Evolutionary conservation across 2,329 filamentous ascomycete species (phyloP).

Genomic region (Aspergillus transmontanensis): DNA sequence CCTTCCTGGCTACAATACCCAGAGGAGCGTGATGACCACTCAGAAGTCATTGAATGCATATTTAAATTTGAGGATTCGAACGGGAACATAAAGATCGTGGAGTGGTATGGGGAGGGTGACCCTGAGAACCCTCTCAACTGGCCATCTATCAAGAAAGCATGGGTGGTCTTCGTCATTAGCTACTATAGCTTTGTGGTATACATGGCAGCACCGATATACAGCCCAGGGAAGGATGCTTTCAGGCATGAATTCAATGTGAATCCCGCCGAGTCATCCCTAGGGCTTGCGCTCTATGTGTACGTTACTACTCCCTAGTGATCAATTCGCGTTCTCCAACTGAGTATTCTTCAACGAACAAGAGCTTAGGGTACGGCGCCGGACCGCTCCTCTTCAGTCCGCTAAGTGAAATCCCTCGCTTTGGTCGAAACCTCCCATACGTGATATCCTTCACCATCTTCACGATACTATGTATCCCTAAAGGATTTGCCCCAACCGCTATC

Average conservation of each 20-base stretch:
- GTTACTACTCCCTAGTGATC: too few species aligned
- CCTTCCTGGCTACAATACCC: too few species aligned
- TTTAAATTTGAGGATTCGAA: too few species aligned
- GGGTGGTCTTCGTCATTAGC: constrained; percentile 23
- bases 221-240: constrained; percentile 23
- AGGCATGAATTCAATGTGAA: constrained; percentile 26
- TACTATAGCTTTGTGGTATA: constrained; percentile 38
- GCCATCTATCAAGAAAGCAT: constrained; percentile 27
- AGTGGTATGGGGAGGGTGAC: constrained; percentile 4
- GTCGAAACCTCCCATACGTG: constrained; percentile 68
- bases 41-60: too few species aligned
- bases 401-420: constrained; percentile 66
- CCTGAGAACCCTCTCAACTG: constrained; percentile 29
- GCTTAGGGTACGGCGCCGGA: constrained; percentile 55
- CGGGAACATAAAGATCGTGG: too few species aligned
- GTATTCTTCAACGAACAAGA: constrained; percentile 3
- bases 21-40: too few species aligned
- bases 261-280: constrained; percentile 31
- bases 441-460: constrained; percentile 68
- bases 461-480: constrained; percentile 66
- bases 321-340: too few species aligned
- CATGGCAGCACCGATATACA: constrained; percentile 30
- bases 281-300: constrained; percentile 34
- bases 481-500: constrained; percentile 62
- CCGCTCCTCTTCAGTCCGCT: constrained; percentile 68